Conservation (phyloP, 2,329 filamentous ascomycete genomes). For the Cladobotryum mycophilum region DNA sequence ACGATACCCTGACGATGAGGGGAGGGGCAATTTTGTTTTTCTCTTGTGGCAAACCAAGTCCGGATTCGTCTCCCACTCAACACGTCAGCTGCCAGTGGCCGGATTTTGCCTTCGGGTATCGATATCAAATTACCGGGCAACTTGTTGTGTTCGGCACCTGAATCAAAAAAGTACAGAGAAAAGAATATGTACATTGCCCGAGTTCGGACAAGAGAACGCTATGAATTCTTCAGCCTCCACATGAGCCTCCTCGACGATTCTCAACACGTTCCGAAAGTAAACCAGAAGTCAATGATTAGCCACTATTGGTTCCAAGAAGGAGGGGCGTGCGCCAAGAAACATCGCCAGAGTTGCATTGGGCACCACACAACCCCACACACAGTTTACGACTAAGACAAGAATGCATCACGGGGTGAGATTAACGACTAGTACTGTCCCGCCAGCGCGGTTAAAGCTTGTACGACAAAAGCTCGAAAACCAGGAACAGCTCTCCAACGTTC, state of each 20-base stretch:
- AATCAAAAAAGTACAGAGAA: not conserved
- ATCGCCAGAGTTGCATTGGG: not conserved
- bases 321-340: not conserved
- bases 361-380: constrained; percentile 3
- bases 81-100: too few relatives aligned
- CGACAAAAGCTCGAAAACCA: not conserved
- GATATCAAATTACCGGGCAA: too few relatives aligned
- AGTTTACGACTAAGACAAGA: not conserved
- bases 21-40: too few relatives aligned
- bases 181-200: not conserved
- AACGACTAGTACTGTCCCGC: constrained; percentile 3
- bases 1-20: too few relatives aligned
- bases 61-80: too few relatives aligned
- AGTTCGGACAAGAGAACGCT: not conserved
- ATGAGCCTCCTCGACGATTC: not conserved
- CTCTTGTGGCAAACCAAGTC: too few relatives aligned
- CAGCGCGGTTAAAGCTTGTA: constrained; percentile 2
- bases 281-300: not conserved
- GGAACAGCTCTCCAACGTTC: too few relatives aligned
- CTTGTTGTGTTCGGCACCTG: too few relatives aligned
- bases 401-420: not conserved
- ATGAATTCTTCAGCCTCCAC: not conserved
- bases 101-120: too few relatives aligned
- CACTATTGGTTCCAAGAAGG: not conserved
- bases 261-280: not conserved